Evolutionary conservation across 73 alveolate species (phyloP), one percentile per base, ranked within the genome.

Genomic region (Blepharisma japonicum): DNA sequence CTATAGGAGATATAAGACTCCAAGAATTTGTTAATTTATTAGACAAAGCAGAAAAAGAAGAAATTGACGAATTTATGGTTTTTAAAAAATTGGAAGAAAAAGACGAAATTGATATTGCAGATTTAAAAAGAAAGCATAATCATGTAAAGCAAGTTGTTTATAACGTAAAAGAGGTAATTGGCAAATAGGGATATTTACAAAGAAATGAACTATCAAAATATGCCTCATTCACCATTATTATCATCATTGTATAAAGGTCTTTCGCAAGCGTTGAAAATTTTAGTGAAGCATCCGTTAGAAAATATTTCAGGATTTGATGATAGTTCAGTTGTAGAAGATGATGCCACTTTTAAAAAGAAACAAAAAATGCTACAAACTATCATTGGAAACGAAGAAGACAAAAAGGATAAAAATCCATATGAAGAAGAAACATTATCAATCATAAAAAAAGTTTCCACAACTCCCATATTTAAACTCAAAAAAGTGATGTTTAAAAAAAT

Each of bases 401-500:
- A 61, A 61, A 61, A 18, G 39, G 23, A 14, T 2, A 14, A 20
- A 14, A 14, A n/a, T 14, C 18, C 14, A n/a, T 25, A 61, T 61
- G 74, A 61, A 61, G 23, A 32, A 32, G 42, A 32, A 32, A 32
- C 74, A 18, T 20, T 39, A 2, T 14, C 23, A 48, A 61, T 61
- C 4, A 61, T 61, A 0, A 61, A 39, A 25, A 61, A 61, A 61
- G 23, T 61, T 2, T n/a, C 47, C 11, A 61, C 23, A 39, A 61
- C 47, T 25, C 74, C 74, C 2, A 39, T 39, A 14, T 61, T 18
- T 61, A 61, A 25, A 61, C 74, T 61, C 23, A 14, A 25, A 61
- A n/a, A 61, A 18, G 74, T 39, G 23, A 61, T 61, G 74, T 61
- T 61, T 61, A 61, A 61, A 61, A 61, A 61, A 61, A 61, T 61